These are phyloP conservation scores for Angomonas desouzai DNA, from an alignment of 208 protist genomes.

Conservation along the genomic window DNA sequence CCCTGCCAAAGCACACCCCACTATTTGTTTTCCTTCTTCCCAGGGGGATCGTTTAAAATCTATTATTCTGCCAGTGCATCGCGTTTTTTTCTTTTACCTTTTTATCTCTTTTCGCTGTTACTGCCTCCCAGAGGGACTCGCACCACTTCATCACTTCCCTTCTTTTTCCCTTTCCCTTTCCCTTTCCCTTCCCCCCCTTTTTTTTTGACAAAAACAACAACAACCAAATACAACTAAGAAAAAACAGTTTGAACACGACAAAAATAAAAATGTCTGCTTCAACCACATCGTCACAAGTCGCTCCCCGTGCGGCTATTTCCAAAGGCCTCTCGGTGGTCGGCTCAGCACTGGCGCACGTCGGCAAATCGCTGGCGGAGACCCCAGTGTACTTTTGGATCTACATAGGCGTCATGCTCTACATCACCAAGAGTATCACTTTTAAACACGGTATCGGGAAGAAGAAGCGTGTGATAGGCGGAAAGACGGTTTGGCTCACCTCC, in stretches of 20 bases:
- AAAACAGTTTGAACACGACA: too few relatives aligned
- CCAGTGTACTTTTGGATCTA: conserved; percentile 76
- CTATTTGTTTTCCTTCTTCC: too few relatives aligned
- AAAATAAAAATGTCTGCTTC: conserved; percentile 7
- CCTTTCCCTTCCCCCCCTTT: not conserved
- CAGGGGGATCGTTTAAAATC: not conserved
- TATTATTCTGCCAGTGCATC: not conserved
- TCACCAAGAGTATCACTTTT: conserved; percentile 45
- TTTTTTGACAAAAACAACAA: not conserved
- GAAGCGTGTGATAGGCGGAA: conserved; percentile 39
- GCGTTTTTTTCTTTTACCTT: conserved; percentile 9
- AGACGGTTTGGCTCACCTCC: conserved; percentile 37
- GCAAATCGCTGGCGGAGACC: conserved; percentile 26
- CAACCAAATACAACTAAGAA: too few relatives aligned
- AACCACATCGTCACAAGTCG: not conserved
- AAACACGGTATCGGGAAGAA: conserved; percentile 31
- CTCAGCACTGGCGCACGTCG: conserved; percentile 3
- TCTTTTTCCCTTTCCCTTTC: conserved; percentile 5
- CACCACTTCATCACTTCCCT: too few relatives aligned
- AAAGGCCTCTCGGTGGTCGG: not conserved
- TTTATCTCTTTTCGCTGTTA: not conserved
- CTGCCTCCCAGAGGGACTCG: too few relatives aligned
- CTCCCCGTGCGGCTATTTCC: not conserved
- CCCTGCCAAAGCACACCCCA: too few relatives aligned
- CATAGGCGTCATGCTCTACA: conserved; percentile 53